Conservation (phyloP, 805 yeast genomes). For the Kuraishia hungarica region DNA sequence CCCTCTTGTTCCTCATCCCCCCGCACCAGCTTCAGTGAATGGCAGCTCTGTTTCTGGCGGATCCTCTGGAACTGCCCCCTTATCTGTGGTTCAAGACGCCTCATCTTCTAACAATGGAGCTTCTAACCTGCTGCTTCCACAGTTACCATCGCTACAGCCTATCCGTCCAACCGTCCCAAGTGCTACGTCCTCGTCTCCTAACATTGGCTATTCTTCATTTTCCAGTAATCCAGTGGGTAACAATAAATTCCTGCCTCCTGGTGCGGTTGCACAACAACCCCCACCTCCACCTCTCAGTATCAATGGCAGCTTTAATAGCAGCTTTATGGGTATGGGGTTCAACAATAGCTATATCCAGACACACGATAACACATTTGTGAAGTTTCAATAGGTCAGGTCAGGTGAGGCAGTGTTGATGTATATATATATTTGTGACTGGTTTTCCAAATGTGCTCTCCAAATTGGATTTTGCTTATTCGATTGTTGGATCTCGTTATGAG, state of each 20-base stretch:
- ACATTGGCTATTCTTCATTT: background rate
- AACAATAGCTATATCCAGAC: background rate
- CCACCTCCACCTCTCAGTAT: background rate
- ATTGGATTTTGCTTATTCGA: no score
- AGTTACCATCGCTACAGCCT: constrained; percentile 14
- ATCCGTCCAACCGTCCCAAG: constrained; percentile 7
- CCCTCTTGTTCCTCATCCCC: background rate
- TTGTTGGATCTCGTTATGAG: no score
- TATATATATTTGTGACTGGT: no score
- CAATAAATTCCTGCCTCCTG: constrained; percentile 3
- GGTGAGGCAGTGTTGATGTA: background rate
- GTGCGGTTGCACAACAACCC: background rate
- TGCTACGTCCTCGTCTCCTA: background rate
- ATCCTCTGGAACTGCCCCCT: background rate
- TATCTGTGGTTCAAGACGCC: background rate
- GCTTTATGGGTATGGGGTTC: background rate
- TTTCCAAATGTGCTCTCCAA: no score
- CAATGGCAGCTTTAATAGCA: background rate
- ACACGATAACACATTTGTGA: constrained; percentile 2
- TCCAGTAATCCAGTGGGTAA: background rate
- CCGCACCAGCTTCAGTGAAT: background rate
- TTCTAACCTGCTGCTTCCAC: constrained; percentile 1
- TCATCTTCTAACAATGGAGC: background rate
- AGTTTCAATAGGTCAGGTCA: background rate
- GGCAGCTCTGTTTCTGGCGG: background rate